Evolutionary conservation across 495 filamentous ascomycete species (phyloP), one percentile per base, ranked within the genome.

Genomic region (Aspergillus avenaceus): DNA sequence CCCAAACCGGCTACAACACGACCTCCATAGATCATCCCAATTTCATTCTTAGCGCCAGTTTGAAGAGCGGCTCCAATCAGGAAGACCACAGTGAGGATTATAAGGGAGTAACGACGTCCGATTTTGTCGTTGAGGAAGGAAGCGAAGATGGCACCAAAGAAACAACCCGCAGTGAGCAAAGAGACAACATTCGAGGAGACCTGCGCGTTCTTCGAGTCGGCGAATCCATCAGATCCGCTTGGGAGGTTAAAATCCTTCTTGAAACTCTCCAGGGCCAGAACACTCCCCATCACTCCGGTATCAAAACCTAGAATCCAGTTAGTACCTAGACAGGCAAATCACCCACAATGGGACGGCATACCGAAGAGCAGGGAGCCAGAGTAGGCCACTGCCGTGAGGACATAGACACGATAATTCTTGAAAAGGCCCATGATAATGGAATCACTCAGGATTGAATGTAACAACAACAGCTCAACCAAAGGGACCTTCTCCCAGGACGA

Each of bases 11-110:
- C 68, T 11, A 75, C 53, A 18, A 75, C 68, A 50, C 70, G 71
- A 12, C 71, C 71, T 4, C 59, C 71, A 25, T 74, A 74, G 50
- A 75, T 71, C 43, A 58, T 27, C 0, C 63, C 63, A 32, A 72
- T 63, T 8, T 44, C 32, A 25, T 64, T 63, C 21, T 65, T 64
- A 4, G 72, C 69, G 62, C 72, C 55, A 19, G 83, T 67, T 65
- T 84, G 85, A 11, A 87, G 55, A 34, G 78, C 81, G 21, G 84
- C 81, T 23, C 84, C 85, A 27, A 89, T 56, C 47, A 84, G 67
- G 65, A 88, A 87, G 42, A 86, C 52, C 22, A 69, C 23, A 16
- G 67, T 54, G 45, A 82, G 83, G 45, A 83, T 56, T 52, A 78
- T 70, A 4, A 88, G 69, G 4, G 76, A 78, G 55, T 75, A 74